Evolutionary conservation across 1,284 basidiomycete species (phyloP).

Genomic region (Ganoderma multipileum): DNA sequence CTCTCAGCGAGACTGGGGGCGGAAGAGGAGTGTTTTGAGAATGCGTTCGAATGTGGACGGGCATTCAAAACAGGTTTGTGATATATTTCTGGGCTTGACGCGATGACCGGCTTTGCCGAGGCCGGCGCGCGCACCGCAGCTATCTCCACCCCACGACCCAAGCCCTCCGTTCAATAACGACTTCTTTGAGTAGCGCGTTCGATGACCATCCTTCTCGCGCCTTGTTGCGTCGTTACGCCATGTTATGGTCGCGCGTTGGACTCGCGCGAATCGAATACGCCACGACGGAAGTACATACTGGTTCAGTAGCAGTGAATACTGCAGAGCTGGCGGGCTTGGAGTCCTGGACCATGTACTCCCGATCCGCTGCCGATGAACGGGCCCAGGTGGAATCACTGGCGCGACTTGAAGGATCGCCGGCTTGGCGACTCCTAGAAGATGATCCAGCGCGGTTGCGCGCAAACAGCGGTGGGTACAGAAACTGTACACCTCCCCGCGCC

Average conservation of each 20-base stretch:
- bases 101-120: neutral
- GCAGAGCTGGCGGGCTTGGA: neutral
- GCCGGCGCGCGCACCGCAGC: neutral
- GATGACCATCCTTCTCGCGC: neutral
- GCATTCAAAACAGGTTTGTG: neutral
- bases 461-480: slow-evolving; percentile 2
- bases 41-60: neutral
- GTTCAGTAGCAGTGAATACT: neutral
- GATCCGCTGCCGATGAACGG: neutral
- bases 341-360: neutral
- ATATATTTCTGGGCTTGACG: neutral
- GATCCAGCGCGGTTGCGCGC: neutral
- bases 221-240: neutral
- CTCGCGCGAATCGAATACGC: neutral
- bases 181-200: neutral
- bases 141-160: neutral
- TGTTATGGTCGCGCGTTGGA: neutral
- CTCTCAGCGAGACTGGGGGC: neutral
- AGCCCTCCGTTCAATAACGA: neutral
- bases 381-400: no score
- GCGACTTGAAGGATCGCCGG: neutral
- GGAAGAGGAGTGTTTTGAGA: neutral
- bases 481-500: no score
- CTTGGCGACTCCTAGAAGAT: neutral
- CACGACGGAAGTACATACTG: neutral